Evolutionary conservation across 345 rosid genomes (phyloP).

Genomic region (Citrus reticulata): DNA sequence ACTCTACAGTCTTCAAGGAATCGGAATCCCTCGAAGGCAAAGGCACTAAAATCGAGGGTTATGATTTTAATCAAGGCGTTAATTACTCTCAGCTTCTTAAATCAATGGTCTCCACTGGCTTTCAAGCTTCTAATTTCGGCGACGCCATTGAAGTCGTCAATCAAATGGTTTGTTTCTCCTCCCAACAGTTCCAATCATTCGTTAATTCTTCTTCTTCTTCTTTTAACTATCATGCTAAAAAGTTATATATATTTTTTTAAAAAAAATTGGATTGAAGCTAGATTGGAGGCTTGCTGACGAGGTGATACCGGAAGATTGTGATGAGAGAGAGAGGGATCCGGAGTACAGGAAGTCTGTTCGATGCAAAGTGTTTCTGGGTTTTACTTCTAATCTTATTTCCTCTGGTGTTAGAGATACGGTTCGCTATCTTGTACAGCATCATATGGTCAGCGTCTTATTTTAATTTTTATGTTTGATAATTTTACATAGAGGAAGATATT

Average conservation of each 20-base stretch:
- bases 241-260: not conserved
- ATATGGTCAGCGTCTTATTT: slow-evolving; percentile 58
- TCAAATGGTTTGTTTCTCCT: slow-evolving; percentile 59
- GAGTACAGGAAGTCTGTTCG: slow-evolving; percentile 60
- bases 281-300: slow-evolving; percentile 90
- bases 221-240: not conserved
- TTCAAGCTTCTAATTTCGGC: slow-evolving; percentile 95
- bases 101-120: slow-evolving; percentile 82
- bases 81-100: slow-evolving; percentile 55
- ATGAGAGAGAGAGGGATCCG: slow-evolving; percentile 65
- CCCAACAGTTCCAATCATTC: not conserved
- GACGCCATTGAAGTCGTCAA: slow-evolving; percentile 77
- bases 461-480: not conserved
- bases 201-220: not conserved
- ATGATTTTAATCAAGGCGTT: slow-evolving; percentile 75
- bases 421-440: slow-evolving; percentile 86
- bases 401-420: slow-evolving; percentile 85
- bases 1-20: slow-evolving; percentile 67
- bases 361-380: slow-evolving; percentile 91
- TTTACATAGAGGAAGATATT: not conserved
- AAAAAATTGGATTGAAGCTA: slow-evolving; percentile 50
- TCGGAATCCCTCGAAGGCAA: slow-evolving; percentile 72
- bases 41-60: slow-evolving; percentile 61
- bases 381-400: slow-evolving; percentile 92
- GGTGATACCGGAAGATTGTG: slow-evolving; percentile 52